Conservation (phyloP, 2,329 filamentous ascomycete species). For the Pyricularia pennisetigena region DNA sequence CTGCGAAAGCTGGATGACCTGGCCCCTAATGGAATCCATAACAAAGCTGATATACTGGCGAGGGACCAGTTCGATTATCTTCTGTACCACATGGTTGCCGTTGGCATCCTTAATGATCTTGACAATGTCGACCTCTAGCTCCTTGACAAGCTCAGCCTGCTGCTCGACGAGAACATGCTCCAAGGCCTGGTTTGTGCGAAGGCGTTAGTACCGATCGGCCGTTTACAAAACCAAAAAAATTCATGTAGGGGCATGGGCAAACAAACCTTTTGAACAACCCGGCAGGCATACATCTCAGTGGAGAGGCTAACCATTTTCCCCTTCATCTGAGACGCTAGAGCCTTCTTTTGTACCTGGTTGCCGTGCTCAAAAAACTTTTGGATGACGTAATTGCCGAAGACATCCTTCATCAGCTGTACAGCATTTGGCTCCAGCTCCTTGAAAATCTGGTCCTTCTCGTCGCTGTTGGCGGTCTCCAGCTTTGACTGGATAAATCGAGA, state of each 20-base stretch:
- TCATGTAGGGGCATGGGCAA: neutral
- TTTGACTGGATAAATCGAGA: slow-evolving; percentile 94
- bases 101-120: slow-evolving; percentile 78
- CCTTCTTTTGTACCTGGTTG: slow-evolving; percentile 84
- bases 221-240: neutral
- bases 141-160: slow-evolving; percentile 46
- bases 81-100: slow-evolving; percentile 95
- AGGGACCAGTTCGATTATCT: slow-evolving; percentile 75
- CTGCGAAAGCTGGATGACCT: slow-evolving; percentile 63
- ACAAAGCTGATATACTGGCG: slow-evolving; percentile 75
- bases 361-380: slow-evolving; percentile 94
- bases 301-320: slow-evolving; percentile 74
- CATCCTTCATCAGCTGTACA: slow-evolving; percentile 84
- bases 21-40: slow-evolving; percentile 66
- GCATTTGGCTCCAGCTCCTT: slow-evolving; percentile 76
- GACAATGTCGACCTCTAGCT: slow-evolving; percentile 68
- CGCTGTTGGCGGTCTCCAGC: slow-evolving; percentile 84
- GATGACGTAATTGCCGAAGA: slow-evolving; percentile 97
- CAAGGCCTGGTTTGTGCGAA: slow-evolving; percentile 53
- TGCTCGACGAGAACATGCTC: slow-evolving; percentile 89
- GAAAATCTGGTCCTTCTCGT: slow-evolving; percentile 90
- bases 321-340: slow-evolving; percentile 78
- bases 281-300: slow-evolving; percentile 83
- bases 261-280: slow-evolving; percentile 84
- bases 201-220: neutral